Evolutionary conservation across 257 asterid genomes (phyloP).

Genomic region (Jacaranda copaia): DNA sequence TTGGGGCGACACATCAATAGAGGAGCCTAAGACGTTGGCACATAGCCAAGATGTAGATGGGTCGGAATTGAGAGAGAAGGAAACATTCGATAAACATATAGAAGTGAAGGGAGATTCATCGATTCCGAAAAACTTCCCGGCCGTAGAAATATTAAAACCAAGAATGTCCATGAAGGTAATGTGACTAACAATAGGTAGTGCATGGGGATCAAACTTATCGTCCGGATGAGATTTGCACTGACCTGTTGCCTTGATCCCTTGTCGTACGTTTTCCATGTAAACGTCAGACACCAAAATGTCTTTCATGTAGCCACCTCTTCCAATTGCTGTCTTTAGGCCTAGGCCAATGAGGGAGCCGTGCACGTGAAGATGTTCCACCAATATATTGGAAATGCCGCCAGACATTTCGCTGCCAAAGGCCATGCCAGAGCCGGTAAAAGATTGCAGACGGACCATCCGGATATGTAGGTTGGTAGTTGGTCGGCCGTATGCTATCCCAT

Average conservation of each 20-base stretch:
- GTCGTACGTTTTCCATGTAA: constrained; percentile 53
- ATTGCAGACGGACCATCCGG: constrained; percentile 49
- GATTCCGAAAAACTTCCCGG: constrained; percentile 50
- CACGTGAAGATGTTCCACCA: constrained; percentile 52
- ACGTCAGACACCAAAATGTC: constrained; percentile 45
- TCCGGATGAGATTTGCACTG: constrained; percentile 66
- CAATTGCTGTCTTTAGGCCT: constrained; percentile 62
- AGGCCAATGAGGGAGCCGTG: constrained; percentile 57
- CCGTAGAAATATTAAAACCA: constrained; percentile 42
- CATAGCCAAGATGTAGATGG: constrained; percentile 55
- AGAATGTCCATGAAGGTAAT: constrained; percentile 47
- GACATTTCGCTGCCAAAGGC: constrained; percentile 88
- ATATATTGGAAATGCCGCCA: constrained; percentile 64
- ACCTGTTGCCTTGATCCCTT: constrained; percentile 64
- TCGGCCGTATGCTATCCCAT: constrained; percentile 63
- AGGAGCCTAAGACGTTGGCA: constrained; percentile 51
- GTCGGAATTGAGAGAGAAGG: constrained; percentile 39
- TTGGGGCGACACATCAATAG: constrained; percentile 53
- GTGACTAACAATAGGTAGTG: constrained; percentile 52
- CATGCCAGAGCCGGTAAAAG: constrained; percentile 57
- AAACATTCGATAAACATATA: constrained; percentile 43
- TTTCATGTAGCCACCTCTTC: constrained; percentile 75
- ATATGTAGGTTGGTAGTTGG: constrained; percentile 62
- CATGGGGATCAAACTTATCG: constrained; percentile 61
- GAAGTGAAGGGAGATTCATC: constrained; percentile 49